Evolutionary conservation across 1,284 basidiomycete species (phyloP), one percentile per base, ranked within the genome.

Genomic region (Heterobasidion occidentale): DNA sequence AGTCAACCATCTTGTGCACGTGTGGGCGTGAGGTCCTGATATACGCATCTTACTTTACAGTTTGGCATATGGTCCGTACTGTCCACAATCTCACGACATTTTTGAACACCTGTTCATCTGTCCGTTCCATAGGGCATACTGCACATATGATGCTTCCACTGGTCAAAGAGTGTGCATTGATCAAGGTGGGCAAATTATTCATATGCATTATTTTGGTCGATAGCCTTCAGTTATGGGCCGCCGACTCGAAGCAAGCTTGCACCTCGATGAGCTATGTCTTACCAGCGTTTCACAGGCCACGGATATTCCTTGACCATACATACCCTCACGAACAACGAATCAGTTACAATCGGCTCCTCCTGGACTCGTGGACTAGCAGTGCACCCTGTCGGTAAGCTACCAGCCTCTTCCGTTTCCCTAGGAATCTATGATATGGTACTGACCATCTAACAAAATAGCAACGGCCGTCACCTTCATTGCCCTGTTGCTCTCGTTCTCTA

Each of bases 361-460:
- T 88, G 86, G 84, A 90, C 88, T 11, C 79, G 80, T 50, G 88
- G 87, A 6, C 77, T 90, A 6, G 84, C 81, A 4, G 74, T 88
- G 27, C 86, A 89, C 62, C 86, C 86, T 20, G 80, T 88, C 56
- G 86, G 88, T 88, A 60, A 53, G 78, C 15, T 9, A 27, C 27
- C 4, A 27, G 27, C 5, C 47, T 47, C 17, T 58, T 53, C 45
- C 14, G 36, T 38, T 17, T 34, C 20, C 9, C 47, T 46, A n/a
- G 11, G 7, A 38, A 36, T 17, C 36, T n/a, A n/a, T 33, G 36
- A 11, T n/a, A 34, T 11, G 8, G 38, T 58, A 36, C 56, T 55
- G 47, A 59, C 46, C 38, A 55, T 36, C 35, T 36, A 44, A 12
- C n/a, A 9, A 15, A n/a, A 36, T 68, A 89, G 88, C 86, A 20